phyloP scores from a whole-genome alignment of 108 stramenopile species.

The Fistulifera solaris region DNA sequence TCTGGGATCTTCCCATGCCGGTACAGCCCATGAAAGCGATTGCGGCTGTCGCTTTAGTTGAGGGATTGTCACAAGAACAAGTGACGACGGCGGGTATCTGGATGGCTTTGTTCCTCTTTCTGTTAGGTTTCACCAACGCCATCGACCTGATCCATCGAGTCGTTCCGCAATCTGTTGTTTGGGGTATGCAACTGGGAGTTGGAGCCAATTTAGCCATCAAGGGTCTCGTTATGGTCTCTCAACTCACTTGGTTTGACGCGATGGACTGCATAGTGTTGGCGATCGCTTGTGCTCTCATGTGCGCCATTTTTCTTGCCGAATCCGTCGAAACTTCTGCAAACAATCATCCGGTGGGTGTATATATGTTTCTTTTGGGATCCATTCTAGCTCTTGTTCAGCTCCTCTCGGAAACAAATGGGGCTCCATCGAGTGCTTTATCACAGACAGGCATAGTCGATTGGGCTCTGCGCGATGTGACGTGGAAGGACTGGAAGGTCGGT shows the following conservation, averaged over 20 bases:
- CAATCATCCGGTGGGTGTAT: slow-evolving; percentile 53
- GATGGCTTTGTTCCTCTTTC: slow-evolving; percentile 42
- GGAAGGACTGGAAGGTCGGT: slow-evolving; percentile 52
- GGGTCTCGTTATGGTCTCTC: slow-evolving; percentile 49
- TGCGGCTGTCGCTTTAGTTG: slow-evolving; percentile 55
- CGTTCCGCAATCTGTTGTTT: slow-evolving; percentile 57
- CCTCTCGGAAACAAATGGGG: not conserved
- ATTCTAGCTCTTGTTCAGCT: slow-evolving; percentile 25
- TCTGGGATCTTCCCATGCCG: slow-evolving; percentile 80
- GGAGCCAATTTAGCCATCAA: slow-evolving; percentile 48
- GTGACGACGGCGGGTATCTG: slow-evolving; percentile 69
- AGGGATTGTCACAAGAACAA: slow-evolving; percentile 19
- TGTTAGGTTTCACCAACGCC: slow-evolving; percentile 48
- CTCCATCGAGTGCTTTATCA: not conserved
- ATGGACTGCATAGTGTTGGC: slow-evolving; percentile 48
- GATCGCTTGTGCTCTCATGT: slow-evolving; percentile 10
- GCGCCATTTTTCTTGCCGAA: not conserved
- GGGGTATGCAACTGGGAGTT: slow-evolving; percentile 77
- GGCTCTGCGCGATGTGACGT: slow-evolving; percentile 35
- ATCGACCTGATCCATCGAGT: slow-evolving; percentile 65
- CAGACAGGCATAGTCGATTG: slow-evolving; percentile 32
- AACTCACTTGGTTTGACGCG: slow-evolving; percentile 31
- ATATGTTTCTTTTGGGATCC: slow-evolving; percentile 45
- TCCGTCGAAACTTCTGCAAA: not conserved
- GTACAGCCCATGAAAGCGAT: slow-evolving; percentile 89